Base-by-base conservation (phyloP, 208 protist species). In the Acanthamoeba sp. region DNA sequence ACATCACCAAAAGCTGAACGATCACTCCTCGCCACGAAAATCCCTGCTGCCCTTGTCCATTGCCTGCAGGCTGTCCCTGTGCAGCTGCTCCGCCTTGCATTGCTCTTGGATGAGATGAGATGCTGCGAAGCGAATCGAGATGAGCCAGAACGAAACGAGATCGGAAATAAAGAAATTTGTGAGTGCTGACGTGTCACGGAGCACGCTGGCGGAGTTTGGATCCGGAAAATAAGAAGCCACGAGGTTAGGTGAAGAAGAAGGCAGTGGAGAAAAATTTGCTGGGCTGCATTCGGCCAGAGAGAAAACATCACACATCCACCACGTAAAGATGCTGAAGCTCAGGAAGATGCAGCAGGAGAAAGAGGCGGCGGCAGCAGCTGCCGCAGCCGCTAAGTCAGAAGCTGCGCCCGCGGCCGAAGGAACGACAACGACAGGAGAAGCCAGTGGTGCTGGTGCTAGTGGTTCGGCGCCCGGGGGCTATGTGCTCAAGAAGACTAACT, bases 311-410 rank as follows among this genome's bases (percentile, higher is more conserved):
- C 18, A 29, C 1, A 20, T 62, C 18, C 24, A 29, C 55, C 14
- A 29, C 55, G 55, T 7, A 20, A 62, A 62, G 24, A 93, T 93
- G 88, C 50, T 93, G 55, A 93, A 93, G 42, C 66, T 93, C 22
- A 93, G 76, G 40, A 71, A 34, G 32, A 14, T 93, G 57, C 88
- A 93, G 64, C 88, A 93, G 59, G 22, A 93, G 66, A 93, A 93
- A 38, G 64, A 90, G 52, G 55, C 82, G 16, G 50, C 88, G 20
- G 64, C 88, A 27, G 50, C 62, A 6, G 42, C 91, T 9, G 18
- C 45, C 6, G 88, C 12, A 2, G 38, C 88, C 10, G 22, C 55
- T 34, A 34, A 14, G 16, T n/a, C 14, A 0, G 34, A 66, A 29
- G 34, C 88, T 7, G 34, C 62, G 22, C 10, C 57, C 24, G 16